Evolutionary conservation across 257 asterid genomes (phyloP).

Genomic region (Thymus quinquecostatus): DNA sequence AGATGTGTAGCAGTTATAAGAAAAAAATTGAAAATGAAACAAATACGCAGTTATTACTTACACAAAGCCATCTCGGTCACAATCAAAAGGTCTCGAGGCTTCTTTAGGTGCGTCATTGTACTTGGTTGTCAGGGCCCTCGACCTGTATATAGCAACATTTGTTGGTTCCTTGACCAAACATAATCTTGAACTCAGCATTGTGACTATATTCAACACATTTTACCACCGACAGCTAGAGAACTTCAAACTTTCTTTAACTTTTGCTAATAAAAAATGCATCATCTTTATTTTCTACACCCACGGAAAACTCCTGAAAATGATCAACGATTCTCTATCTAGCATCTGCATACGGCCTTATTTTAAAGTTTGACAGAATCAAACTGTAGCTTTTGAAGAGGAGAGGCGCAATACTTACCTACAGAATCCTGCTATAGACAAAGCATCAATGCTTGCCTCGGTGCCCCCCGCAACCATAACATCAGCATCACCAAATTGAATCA

Average conservation of each 20-base stretch:
- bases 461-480: conserved; percentile 99
- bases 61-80: conserved; percentile 98
- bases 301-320: neutral
- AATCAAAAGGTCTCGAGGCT: conserved; percentile 95
- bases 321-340: neutral
- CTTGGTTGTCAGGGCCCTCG: conserved; percentile 90
- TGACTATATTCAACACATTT: neutral
- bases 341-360: neutral
- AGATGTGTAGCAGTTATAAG: conserved; percentile 17
- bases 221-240: neutral
- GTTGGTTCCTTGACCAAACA: neutral
- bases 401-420: conserved; percentile 59
- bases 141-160: conserved; percentile 48
- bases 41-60: conserved; percentile 42
- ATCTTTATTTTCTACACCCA: neutral
- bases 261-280: neutral
- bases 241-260: neutral
- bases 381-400: no score
- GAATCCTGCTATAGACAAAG: conserved; percentile 95
- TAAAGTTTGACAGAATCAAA: no score
- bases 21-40: conserved; percentile 8
- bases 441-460: conserved; percentile 97
- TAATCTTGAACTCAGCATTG: neutral
- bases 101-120: conserved; percentile 67
- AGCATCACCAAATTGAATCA: conserved; percentile 96